Evolutionary conservation across 2,329 filamentous ascomycete species (phyloP).

Genomic region (Tolypocladium inflatum): DNA sequence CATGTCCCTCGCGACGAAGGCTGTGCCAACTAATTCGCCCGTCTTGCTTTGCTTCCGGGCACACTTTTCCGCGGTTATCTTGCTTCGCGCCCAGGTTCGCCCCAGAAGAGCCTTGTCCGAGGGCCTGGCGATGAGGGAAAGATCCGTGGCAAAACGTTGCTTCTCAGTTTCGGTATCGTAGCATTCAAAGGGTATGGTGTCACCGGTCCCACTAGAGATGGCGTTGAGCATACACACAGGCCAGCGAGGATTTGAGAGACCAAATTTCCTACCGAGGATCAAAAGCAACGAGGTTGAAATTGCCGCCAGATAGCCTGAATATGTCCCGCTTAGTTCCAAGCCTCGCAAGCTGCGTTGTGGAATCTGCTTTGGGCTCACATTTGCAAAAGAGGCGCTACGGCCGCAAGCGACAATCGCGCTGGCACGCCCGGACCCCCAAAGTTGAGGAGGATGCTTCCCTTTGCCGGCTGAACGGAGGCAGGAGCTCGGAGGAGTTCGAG

Average conservation of each 20-base stretch:
- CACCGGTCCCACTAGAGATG: slow-evolving; percentile 13
- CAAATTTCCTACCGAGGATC: slow-evolving; percentile 13
- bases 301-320: slow-evolving; percentile 11
- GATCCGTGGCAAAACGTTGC: not conserved
- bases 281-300: slow-evolving; percentile 16
- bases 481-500: slow-evolving; percentile 6
- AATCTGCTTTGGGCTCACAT: slow-evolving; percentile 3
- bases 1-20: slow-evolving; percentile 33
- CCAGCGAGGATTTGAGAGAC: not conserved
- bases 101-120: slow-evolving; percentile 11
- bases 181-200: slow-evolving; percentile 16
- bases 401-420: not conserved
- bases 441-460: slow-evolving; percentile 21
- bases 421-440: slow-evolving; percentile 3
- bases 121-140: slow-evolving; percentile 4
- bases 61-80: slow-evolving; percentile 12
- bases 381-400: slow-evolving; percentile 1
- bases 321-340: not conserved
- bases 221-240: not conserved
- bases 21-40: slow-evolving; percentile 28
- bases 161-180: slow-evolving; percentile 1
- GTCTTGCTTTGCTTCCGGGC: slow-evolving; percentile 14
- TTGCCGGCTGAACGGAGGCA: slow-evolving; percentile 8
- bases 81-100: slow-evolving; percentile 12
- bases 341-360: not conserved